phyloP scores from a whole-genome alignment of 192 early-diverging fungal species.

The Funneliformis geosporum region DNA sequence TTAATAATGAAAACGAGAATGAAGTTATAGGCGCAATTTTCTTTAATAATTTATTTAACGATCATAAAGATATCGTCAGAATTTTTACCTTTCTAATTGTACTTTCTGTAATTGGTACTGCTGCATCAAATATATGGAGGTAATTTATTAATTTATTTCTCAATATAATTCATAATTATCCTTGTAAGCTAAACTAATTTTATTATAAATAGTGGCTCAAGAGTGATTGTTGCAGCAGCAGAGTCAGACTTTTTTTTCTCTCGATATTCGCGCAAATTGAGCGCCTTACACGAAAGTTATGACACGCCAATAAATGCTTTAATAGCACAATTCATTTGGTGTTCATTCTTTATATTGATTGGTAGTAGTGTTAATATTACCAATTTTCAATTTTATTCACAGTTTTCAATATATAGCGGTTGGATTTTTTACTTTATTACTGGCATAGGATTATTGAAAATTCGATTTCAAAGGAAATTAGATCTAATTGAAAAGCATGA shows the following conservation, averaged over 20 bases:
- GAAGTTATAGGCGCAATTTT: background rate
- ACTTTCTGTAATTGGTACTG: background rate
- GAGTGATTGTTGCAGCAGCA: background rate
- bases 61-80: no score
- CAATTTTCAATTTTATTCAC: background rate
- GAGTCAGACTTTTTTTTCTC: background rate
- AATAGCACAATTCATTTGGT: background rate
- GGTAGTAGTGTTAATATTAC: background rate
- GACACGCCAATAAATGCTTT: background rate
- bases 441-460: background rate
- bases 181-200: no score
- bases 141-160: no score
- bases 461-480: no score
- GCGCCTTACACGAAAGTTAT: background rate
- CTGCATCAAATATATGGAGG: background rate
- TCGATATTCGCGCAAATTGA: background rate
- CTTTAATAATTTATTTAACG: background rate
- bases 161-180: no score
- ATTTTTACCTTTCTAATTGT: background rate
- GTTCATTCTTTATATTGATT: background rate
- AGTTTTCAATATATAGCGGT: background rate
- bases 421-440: background rate
- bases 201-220: background rate
- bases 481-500: no score
- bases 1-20: background rate